A percentile compares a stretch with the other conserved stretches of the same genome.
These are phyloP conservation scores for Monosporozyma aerobia DNA, from an alignment of 805 yeast species.

Conservation along the genomic window DNA sequence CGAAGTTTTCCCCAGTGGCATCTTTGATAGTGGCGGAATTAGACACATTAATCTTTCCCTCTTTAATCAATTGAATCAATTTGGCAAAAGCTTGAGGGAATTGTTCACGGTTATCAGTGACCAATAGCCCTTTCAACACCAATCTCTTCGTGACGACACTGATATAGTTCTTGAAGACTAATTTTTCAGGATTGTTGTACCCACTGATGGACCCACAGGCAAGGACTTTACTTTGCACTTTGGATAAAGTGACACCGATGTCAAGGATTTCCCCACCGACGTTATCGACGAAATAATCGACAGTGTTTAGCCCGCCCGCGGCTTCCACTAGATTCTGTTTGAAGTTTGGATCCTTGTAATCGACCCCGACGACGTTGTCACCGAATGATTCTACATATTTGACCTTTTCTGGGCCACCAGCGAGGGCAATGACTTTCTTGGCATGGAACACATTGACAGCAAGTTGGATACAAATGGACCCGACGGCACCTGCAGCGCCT, in stretches of 20 bases:
- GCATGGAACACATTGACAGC: slow-evolving; percentile 47
- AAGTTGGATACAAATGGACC: slow-evolving; percentile 47
- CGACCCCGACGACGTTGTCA: slow-evolving; percentile 42
- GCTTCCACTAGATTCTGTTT: slow-evolving; percentile 28
- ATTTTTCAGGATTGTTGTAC: slow-evolving; percentile 37
- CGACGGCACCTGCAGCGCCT: slow-evolving; percentile 74
- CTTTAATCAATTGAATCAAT: slow-evolving; percentile 31
- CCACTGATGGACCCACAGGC: slow-evolving; percentile 61
- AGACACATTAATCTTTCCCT: slow-evolving; percentile 34
- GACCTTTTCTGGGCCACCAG: slow-evolving; percentile 51
- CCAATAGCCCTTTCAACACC: slow-evolving; percentile 44
- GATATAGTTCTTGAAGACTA: slow-evolving; percentile 34
- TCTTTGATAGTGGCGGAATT: slow-evolving; percentile 35
- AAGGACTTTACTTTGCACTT: slow-evolving; percentile 36
- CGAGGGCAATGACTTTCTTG: slow-evolving; percentile 48
- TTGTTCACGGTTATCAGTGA: slow-evolving; percentile 35
- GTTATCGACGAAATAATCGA: slow-evolving; percentile 49
- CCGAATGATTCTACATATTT: slow-evolving; percentile 46
- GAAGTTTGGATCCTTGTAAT: slow-evolving; percentile 41
- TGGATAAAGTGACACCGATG: slow-evolving; percentile 31
- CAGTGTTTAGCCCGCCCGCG: slow-evolving; percentile 39
- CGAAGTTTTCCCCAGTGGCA: slow-evolving; percentile 34
- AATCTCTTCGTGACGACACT: slow-evolving; percentile 43
- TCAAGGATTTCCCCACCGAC: slow-evolving; percentile 57
- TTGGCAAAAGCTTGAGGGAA: slow-evolving; percentile 32